Percentiles rank a stretch among this genome's conserved stretches.
Evolutionary conservation across 495 filamentous ascomycete species (phyloP).

Genomic region (Entonaema liquescens): DNA sequence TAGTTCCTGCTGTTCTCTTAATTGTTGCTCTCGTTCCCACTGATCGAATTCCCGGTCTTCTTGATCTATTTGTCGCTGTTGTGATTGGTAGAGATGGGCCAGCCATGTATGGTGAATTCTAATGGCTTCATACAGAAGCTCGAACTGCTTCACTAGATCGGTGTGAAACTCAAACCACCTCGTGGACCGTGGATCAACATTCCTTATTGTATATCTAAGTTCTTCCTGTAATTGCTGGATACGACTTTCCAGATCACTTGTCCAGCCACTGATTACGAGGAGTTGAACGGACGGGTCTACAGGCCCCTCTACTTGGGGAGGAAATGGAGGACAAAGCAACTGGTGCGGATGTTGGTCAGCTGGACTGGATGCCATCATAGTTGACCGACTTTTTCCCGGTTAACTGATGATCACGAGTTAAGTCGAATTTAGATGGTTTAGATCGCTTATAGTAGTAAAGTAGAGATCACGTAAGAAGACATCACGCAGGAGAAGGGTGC

Average conservation of each 20-base stretch:
- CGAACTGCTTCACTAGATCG: constrained; percentile 1
- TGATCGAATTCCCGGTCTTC: background rate
- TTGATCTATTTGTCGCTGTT: background rate
- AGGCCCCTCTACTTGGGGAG: background rate
- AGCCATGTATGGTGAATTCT: constrained; percentile 8
- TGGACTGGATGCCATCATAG: background rate
- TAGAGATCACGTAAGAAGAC: background rate
- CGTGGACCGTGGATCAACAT: background rate
- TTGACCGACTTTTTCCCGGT: background rate
- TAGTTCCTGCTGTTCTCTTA: background rate
- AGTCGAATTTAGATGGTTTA: background rate
- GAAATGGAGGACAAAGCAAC: background rate
- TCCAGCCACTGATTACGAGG: background rate
- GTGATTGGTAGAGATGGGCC: background rate
- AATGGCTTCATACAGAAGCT: background rate
- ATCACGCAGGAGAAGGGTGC: too few species aligned
- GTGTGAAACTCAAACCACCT: constrained; percentile 3
- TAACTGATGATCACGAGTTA: background rate
- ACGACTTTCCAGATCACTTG: background rate
- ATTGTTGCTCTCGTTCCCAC: background rate
- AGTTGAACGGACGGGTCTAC: background rate
- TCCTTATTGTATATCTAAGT: background rate
- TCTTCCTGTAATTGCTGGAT: background rate
- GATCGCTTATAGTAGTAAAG: background rate
- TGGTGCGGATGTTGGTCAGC: background rate